Evolutionary conservation across 2,329 filamentous ascomycete species (phyloP).

Genomic region (Beauveria sp.): DNA sequence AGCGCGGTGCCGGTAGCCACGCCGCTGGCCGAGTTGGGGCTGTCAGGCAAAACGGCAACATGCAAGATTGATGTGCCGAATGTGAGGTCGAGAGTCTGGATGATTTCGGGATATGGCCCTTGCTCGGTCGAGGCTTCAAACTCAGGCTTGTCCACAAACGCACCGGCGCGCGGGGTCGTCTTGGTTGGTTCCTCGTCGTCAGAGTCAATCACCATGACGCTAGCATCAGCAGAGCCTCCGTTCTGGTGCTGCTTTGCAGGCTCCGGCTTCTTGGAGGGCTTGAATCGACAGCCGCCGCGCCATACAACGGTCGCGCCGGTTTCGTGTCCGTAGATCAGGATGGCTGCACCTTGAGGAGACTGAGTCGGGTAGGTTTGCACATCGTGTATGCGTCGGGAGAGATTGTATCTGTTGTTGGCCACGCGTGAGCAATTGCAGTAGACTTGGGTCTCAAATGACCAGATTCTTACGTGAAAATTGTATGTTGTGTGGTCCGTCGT

Average conservation of each 20-base stretch:
- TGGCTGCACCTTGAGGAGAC: conserved; percentile 55
- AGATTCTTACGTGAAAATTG: conserved; percentile 37
- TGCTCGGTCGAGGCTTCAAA: conserved; percentile 47
- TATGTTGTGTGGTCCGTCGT: conserved; percentile 41
- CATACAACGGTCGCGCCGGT: conserved; percentile 54
- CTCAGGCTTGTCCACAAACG: conserved; percentile 18
- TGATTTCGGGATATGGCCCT: conserved; percentile 44
- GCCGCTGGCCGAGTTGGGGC: conserved; percentile 41
- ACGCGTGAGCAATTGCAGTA: background rate
- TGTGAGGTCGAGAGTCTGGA: conserved; percentile 52
- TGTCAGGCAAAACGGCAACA: conserved; percentile 48
- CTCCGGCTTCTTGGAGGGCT: conserved; percentile 30
- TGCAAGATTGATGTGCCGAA: conserved; percentile 49
- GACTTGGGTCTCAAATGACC: too few species aligned
- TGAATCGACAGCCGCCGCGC: conserved; percentile 56
- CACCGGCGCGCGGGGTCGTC: conserved; percentile 16
- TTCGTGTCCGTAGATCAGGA: conserved; percentile 57
- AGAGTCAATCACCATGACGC: conserved; percentile 56
- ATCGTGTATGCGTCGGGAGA: conserved; percentile 50
- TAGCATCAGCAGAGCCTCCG: conserved; percentile 38
- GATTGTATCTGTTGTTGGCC: conserved; percentile 43
- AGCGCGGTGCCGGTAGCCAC: conserved; percentile 37
- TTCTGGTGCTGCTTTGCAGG: conserved; percentile 40
- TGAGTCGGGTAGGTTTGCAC: conserved; percentile 54
- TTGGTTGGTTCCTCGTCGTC: conserved; percentile 47